Conservation (phyloP, 129 eudicot genomes). For the Kitagawia praeruptora region DNA sequence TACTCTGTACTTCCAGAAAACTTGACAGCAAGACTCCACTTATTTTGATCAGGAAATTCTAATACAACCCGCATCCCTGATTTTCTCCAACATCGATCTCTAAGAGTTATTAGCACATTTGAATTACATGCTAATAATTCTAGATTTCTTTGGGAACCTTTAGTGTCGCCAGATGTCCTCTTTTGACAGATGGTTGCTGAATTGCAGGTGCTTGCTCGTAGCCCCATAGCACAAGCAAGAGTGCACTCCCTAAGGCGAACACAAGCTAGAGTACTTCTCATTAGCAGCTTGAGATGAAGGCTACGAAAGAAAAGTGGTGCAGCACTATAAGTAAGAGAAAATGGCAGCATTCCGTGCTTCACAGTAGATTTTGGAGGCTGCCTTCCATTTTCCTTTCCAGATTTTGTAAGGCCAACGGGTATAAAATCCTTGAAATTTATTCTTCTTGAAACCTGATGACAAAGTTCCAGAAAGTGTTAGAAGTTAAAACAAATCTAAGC, state of each 20-base stretch:
- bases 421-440: background rate
- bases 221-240: too few relatives aligned
- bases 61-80: too few relatives aligned
- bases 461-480: background rate
- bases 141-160: too few relatives aligned
- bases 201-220: too few relatives aligned
- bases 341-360: conserved; percentile 22
- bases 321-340: conserved; percentile 57
- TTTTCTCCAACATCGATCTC: too few relatives aligned
- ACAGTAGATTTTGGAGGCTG: conserved; percentile 22
- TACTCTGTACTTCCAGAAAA: too few relatives aligned
- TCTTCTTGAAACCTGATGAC: too few relatives aligned
- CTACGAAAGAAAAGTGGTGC: conserved; percentile 66
- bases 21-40: too few relatives aligned
- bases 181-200: background rate
- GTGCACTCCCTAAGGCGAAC: conserved; percentile 25
- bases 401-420: conserved; percentile 16
- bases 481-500: background rate
- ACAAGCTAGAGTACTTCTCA: conserved; percentile 46
- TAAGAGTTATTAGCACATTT: too few relatives aligned
- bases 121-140: too few relatives aligned
- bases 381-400: conserved; percentile 17
- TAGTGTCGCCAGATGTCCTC: too few relatives aligned
- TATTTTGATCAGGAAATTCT: too few relatives aligned
- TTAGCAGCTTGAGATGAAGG: conserved; percentile 67